phyloP scores from a whole-genome alignment of 768 basidiomycete genomes.

The Lentinula aciculospora region DNA sequence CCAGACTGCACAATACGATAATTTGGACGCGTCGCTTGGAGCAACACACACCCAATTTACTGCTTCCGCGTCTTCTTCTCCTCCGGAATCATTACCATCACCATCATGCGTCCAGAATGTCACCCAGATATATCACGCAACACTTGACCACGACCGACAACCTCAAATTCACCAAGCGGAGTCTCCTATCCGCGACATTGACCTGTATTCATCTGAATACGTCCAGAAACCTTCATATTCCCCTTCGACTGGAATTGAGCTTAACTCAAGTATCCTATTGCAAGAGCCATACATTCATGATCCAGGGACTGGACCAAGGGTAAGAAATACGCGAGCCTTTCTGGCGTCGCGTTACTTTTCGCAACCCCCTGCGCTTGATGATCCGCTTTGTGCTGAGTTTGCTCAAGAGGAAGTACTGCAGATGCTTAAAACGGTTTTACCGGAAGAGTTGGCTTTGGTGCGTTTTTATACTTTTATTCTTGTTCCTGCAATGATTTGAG shows the following conservation, averaged over 20 bases:
- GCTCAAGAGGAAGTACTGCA: slow-evolving; percentile 69
- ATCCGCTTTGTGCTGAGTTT: slow-evolving; percentile 72
- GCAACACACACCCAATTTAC: not conserved
- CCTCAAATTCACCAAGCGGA: not conserved
- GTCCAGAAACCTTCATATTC: not conserved
- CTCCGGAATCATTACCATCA: not conserved
- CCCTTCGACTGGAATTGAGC: not conserved
- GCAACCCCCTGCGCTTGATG: slow-evolving; percentile 54
- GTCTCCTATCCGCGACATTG: not conserved
- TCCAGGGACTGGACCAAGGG: slow-evolving; percentile 75
- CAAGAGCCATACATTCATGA: slow-evolving; percentile 64
- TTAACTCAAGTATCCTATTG: slow-evolving; percentile 18
- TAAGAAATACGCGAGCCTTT: slow-evolving; percentile 62
- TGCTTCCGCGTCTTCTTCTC: not conserved
- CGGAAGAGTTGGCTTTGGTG: slow-evolving; percentile 69
- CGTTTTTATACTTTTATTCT: slow-evolving; percentile 15
- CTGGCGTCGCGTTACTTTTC: slow-evolving; percentile 60
- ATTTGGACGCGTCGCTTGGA: not conserved
- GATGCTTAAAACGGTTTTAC: slow-evolving; percentile 65
- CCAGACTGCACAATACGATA: not conserved
- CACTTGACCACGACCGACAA: not conserved
- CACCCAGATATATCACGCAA: not conserved
- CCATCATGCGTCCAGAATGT: not conserved
- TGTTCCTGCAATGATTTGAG: not conserved
- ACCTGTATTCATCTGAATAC: not conserved